Conservation (phyloP, 257 asterid genomes). For the Thymus quinquecostatus region DNA sequence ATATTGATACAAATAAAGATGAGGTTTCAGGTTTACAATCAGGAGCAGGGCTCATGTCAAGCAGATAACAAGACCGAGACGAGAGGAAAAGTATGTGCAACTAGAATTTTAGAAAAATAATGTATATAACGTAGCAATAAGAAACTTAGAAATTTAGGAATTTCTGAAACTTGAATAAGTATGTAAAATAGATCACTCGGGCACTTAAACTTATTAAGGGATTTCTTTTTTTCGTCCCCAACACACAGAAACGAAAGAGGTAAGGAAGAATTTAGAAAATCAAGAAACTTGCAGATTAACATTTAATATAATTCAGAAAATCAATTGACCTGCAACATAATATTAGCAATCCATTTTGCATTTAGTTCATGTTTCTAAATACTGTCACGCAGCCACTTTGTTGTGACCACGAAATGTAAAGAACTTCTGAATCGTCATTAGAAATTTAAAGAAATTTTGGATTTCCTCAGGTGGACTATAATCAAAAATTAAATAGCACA, state of each 20-base stretch:
- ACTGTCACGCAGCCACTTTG: neutral
- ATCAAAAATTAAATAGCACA: neutral
- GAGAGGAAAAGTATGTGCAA: neutral
- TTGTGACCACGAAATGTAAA: neutral
- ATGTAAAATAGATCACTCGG: too few species aligned
- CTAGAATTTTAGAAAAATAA: neutral
- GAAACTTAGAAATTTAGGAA: too few species aligned
- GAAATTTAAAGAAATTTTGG: neutral
- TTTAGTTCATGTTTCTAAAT: slow-evolving; percentile 1
- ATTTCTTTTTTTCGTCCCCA: too few species aligned
- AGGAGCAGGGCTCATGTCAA: neutral
- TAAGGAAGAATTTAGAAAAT: neutral
- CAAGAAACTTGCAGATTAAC: slow-evolving; percentile 1
- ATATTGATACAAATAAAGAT: neutral
- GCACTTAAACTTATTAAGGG: too few species aligned
- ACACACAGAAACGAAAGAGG: too few species aligned
- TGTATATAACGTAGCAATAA: too few species aligned
- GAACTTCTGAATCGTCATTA: neutral
- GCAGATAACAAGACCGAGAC: slow-evolving; percentile 1
- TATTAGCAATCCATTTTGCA: slow-evolving; percentile 13
- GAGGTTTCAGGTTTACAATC: neutral
- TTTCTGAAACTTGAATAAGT: too few species aligned
- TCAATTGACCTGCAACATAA: neutral
- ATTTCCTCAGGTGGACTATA: neutral
- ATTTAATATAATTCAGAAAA: neutral